Percentiles rank a stretch among this genome's conserved stretches.
phyloP scores from a whole-genome alignment of 148 eudicot species.

The Rhododendron molle region DNA sequence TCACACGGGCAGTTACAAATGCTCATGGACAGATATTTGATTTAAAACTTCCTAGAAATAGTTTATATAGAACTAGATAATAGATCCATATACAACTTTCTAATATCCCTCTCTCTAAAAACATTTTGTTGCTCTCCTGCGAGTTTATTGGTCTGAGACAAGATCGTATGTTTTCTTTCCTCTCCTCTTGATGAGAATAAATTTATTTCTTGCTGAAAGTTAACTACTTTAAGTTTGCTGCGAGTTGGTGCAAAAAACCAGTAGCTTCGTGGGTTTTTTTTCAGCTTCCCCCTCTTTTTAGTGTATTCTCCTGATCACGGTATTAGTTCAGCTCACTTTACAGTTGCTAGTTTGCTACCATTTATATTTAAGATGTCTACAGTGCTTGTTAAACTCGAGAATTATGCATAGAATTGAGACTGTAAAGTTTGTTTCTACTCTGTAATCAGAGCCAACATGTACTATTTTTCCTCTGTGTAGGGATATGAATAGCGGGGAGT shows the following conservation, averaged over 20 bases:
- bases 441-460: background rate
- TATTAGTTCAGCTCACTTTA: background rate
- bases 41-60: background rate
- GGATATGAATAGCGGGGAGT: conserved; percentile 22
- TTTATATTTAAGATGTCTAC: background rate
- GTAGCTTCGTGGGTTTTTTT: background rate
- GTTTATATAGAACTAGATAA: background rate
- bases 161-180: background rate
- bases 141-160: background rate
- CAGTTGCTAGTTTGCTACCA: background rate
- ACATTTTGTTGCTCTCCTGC: background rate
- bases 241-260: background rate
- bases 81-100: background rate
- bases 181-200: background rate
- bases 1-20: background rate
- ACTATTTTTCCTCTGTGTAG: conserved; percentile 12
- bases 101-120: background rate
- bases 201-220: background rate
- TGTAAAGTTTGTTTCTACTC: background rate
- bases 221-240: background rate
- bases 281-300: background rate
- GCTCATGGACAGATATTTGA: background rate
- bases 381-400: background rate
- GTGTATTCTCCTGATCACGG: background rate
- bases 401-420: background rate